Evolutionary conservation across 2,329 filamentous ascomycete species (phyloP).

Genomic region (Byssochlamys sp.): DNA sequence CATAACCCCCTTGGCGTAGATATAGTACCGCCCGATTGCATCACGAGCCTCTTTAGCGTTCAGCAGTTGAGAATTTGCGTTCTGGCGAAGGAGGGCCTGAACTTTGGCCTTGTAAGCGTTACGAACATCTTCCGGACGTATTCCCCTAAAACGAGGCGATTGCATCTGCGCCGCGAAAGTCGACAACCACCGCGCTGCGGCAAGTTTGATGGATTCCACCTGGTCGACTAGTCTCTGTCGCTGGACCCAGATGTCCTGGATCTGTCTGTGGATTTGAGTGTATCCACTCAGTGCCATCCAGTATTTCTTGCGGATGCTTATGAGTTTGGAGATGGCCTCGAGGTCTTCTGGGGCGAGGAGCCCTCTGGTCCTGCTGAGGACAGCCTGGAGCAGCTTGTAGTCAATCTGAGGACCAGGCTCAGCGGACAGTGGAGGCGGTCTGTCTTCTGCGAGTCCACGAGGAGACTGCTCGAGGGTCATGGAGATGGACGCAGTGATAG

Average conservation of each 20-base stretch:
- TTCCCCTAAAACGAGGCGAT: neutral
- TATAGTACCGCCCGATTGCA: neutral
- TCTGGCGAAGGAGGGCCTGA: neutral
- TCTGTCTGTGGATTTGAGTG: neutral
- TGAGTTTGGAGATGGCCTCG: neutral
- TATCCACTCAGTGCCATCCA: neutral
- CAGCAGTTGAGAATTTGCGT: neutral
- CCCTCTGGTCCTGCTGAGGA: neutral
- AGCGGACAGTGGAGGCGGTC: constrained; percentile 1
- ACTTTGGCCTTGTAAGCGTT: neutral
- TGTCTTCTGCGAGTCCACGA: neutral
- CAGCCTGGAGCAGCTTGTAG: constrained; percentile 4
- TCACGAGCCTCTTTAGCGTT: neutral
- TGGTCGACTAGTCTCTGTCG: neutral
- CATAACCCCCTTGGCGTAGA: neutral
- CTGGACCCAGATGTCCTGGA: neutral
- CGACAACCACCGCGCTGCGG: neutral
- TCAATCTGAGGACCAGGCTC: constrained; percentile 7
- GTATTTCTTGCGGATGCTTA: neutral
- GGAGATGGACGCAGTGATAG: neutral
- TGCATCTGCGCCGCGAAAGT: neutral
- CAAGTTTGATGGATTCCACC: neutral
- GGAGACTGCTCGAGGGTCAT: constrained; percentile 1
- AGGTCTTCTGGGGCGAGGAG: neutral
- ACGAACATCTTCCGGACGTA: neutral